Evolutionary conservation across 768 basidiomycete species (phyloP), one percentile per base, ranked within the genome.

Genomic region (Lentinula detonsa): DNA sequence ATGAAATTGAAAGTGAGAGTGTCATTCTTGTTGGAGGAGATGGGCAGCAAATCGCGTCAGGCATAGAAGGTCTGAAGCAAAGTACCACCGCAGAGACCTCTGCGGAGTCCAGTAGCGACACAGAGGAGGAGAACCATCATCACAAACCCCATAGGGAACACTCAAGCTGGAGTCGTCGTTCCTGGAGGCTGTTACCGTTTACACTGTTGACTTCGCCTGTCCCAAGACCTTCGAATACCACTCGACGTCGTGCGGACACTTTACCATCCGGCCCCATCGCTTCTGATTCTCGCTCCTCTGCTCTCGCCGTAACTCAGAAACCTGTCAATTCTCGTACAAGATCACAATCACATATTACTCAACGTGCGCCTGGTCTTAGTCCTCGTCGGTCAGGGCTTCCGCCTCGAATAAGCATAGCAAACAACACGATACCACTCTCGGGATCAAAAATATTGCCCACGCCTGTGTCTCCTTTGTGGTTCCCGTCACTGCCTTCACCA

Each of bases 11-110:
- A 65, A 89, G 79, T 62, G 84, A 85, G 42, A 78, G 81, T 8
- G 76, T 85, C 3, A 83, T 82, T 21, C 78, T 91, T 42, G 91
- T 93, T 13, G 77, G 85, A 55, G 89, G 89, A 33, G 91, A 92
- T 68, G 91, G 91, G 16, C 77, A 84, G 4, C 85, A 85, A 66
- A 78, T 74, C 16, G 75, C 73, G 40, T 65, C 71, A 31, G 75
- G 74, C 61, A 72, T 76, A 70, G 72, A 73, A 59, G 71, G 75
- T 42, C 72, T 79, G 65, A 71, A 78, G 74, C 74, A 61, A 66
- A 75, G 62, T 68, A 23, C 80, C 65, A 68, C 71, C 59, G 37
- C 23, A 5, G 39, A 56, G 40, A 56, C 51, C 45, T 62, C 65
- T 59, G 63, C 61, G 10, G 70, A 69, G 16, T 66, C 64, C 13